A percentile compares a stretch with the other conserved stretches of the same genome.
Evolutionary conservation across 768 basidiomycete species (phyloP).

Genomic region (Lactarius hengduanensis): DNA sequence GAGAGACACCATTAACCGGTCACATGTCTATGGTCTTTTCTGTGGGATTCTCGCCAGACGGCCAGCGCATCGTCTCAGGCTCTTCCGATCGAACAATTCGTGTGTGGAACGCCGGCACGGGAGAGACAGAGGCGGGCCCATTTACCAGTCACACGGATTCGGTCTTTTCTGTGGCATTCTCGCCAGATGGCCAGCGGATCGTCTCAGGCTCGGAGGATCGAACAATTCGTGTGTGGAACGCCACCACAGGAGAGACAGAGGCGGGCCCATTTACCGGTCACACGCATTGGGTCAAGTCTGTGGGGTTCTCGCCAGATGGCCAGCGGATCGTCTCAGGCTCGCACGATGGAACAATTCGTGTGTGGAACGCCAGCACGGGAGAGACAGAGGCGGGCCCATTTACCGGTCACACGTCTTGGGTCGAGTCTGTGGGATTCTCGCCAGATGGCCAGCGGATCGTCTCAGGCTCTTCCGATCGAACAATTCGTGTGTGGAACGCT

Average conservation of each 20-base stretch:
- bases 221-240: not conserved
- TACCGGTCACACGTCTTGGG: not conserved
- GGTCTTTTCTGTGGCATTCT: not conserved
- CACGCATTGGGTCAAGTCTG: not conserved
- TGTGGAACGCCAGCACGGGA: not conserved
- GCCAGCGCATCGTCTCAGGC: constrained; percentile 14
- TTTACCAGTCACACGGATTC: not conserved
- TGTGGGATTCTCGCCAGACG: not conserved
- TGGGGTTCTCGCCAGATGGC: not conserved
- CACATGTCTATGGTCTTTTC: not conserved
- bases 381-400: not conserved
- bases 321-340: not conserved
- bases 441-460: not conserved
- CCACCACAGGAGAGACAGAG: not conserved
- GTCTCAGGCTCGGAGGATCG: not conserved
- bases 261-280: not conserved
- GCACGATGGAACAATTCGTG: not conserved
- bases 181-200: constrained; percentile 2
- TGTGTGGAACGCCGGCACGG: not conserved
- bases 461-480: not conserved
- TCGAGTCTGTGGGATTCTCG: constrained; percentile 8
- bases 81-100: not conserved
- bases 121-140: not conserved
- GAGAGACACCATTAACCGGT: not conserved
- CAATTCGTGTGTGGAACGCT: not conserved